Conservation (phyloP, 805 yeast species). For the Myxozyma udenii region DNA sequence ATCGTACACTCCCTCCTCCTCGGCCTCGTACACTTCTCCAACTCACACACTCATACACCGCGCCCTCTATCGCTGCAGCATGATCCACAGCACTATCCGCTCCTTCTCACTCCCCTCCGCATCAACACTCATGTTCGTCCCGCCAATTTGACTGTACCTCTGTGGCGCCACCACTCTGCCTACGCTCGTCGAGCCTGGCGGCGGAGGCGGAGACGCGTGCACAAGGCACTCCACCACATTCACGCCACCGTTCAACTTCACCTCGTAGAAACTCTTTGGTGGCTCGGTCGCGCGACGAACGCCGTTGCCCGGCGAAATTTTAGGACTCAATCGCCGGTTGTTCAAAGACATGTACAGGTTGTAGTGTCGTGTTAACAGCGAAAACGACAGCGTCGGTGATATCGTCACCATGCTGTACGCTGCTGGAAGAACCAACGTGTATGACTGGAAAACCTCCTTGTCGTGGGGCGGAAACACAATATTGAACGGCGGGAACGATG, state of each 20-base stretch:
- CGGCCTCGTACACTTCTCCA: no score
- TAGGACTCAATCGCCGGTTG: constrained; percentile 27
- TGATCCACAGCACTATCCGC: constrained; percentile 27
- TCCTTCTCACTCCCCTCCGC: constrained; percentile 28
- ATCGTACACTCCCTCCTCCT: no score
- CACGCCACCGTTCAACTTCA: constrained; percentile 25
- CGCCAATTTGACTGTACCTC: constrained; percentile 12
- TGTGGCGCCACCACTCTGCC: constrained; percentile 14
- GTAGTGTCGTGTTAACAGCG: constrained; percentile 24
- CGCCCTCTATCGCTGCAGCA: constrained; percentile 25
- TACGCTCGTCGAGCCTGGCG: constrained; percentile 7
- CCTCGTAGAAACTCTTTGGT: constrained; percentile 27
- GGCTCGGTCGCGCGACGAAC: constrained; percentile 20
- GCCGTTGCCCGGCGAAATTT: constrained; percentile 16
- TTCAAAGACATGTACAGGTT: constrained; percentile 29
- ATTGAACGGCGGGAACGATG: constrained; percentile 16
- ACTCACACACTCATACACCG: no score
- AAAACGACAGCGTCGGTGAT: constrained; percentile 26
- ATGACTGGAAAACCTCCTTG: constrained; percentile 25
- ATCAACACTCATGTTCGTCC: constrained; percentile 13
- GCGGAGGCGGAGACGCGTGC: constrained; percentile 27
- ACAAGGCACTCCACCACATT: constrained; percentile 29
- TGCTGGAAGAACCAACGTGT: constrained; percentile 25
- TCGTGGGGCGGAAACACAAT: constrained; percentile 26
- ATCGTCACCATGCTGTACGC: constrained; percentile 23